Percentiles rank a stretch among this genome's conserved stretches.
Evolutionary conservation across 2,329 filamentous ascomycete genomes (phyloP).

Genomic region (Paramyrothecium roridum): DNA sequence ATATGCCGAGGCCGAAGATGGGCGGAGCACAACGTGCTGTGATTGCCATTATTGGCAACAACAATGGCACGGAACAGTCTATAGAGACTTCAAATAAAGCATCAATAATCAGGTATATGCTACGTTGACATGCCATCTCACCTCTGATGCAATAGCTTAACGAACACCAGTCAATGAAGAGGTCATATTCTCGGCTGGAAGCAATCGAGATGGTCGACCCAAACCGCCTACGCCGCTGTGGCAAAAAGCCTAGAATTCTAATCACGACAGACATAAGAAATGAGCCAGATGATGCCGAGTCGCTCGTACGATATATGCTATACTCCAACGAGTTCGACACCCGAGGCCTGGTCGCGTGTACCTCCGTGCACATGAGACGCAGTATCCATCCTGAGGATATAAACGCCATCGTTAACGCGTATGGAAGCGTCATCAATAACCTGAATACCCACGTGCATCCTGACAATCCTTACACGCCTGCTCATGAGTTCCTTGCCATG

Average conservation of each 20-base stretch:
- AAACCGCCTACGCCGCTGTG: no score
- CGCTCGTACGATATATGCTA: constrained; percentile 38
- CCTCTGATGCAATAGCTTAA: no score
- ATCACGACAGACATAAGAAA: constrained; percentile 42
- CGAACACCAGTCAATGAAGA: no score
- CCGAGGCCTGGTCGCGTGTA: constrained; percentile 40
- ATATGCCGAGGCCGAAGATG: no score
- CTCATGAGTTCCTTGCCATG: constrained; percentile 27
- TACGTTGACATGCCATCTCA: no score
- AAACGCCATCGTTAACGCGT: constrained; percentile 38
- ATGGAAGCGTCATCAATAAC: constrained; percentile 39
- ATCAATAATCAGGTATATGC: no score
- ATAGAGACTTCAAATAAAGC: no score
- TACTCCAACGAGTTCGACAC: constrained; percentile 45
- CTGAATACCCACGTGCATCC: constrained; percentile 45
- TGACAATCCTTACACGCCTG: constrained; percentile 35
- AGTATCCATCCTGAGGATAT: constrained; percentile 39
- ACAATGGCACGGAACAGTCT: no score
- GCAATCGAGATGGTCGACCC: no score
- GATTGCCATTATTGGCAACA: no score
- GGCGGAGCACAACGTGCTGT: no score
- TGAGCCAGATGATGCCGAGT: constrained; percentile 43
- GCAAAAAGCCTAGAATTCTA: constrained; percentile 30
- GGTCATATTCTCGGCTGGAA: no score
- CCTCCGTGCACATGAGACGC: constrained; percentile 41